Evolutionary conservation across 2,329 filamentous ascomycete species (phyloP), one percentile per base, ranked within the genome.

Genomic region (Neonectria neomacrospora): DNA sequence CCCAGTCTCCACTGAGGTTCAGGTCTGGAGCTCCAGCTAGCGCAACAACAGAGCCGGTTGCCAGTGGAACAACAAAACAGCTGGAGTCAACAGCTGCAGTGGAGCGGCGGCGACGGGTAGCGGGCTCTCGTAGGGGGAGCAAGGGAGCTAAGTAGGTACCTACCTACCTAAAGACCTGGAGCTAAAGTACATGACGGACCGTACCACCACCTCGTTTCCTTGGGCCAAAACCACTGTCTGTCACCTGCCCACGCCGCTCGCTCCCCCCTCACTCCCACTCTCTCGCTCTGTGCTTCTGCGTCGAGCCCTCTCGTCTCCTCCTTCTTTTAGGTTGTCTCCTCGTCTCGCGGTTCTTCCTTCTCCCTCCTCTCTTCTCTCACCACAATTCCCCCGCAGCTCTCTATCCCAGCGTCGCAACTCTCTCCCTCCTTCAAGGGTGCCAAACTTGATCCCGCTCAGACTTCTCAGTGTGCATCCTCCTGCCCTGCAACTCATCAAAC

Each of bases 1-100:
- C 58, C 53, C 54, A n/a, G 54, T 58, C 58, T 34, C 70, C 70
- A 72, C 68, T 66, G 30, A 39, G 18, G 28, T 53, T 62, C 34
- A 37, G 34, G 34, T 37, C 59, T 57, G 59, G 54, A 71, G 70
- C 68, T 70, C 63, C 20, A 10, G 37, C 67, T 72, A 72, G 69
- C 66, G 65, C 66, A 57, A 41, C 51, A 39, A 22, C 39, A 18
- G 50, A 12, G 32, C 32, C 32, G 32, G 32, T 34, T 34, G 34
- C 34, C 34, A n/a, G 6, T 26, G 23, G 23, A 26, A 37, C 34
- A 37, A 37, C 34, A 37, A 14, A 14, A 37, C 16, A 14, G 23
- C 23, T 6, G 34, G 32, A 34, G 22, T 32, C 42, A 51, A 41
- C 56, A 58, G 39, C 41, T 52, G 48, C 41, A 44, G 30, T 37